These are phyloP conservation scores for Citrus unshiu DNA, from an alignment of 345 rosid genomes.

Conservation along the genomic window DNA sequence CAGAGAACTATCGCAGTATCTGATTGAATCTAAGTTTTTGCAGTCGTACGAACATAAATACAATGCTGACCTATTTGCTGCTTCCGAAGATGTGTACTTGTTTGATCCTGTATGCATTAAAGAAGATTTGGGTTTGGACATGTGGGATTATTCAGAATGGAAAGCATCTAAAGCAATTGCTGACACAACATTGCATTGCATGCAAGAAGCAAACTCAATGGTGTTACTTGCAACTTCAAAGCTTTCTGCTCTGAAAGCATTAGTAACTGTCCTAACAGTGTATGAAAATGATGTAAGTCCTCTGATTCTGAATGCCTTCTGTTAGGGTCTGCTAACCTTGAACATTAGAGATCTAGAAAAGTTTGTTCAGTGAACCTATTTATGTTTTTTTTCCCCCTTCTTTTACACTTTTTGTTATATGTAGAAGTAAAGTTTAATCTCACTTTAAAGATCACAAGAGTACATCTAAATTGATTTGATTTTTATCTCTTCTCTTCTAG, in stretches of 20 bases:
- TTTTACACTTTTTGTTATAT: background rate
- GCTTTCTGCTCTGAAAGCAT: constrained; percentile 60
- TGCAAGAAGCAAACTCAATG: constrained; percentile 65
- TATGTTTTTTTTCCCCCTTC: background rate
- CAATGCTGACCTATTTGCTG: constrained; percentile 21
- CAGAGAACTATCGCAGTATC: constrained; percentile 72
- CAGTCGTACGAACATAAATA: constrained; percentile 43
- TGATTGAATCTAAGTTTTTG: constrained; percentile 54
- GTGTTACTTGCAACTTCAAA: constrained; percentile 58
- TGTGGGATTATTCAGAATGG: constrained; percentile 87
- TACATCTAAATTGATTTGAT: background rate
- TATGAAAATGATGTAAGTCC: constrained; percentile 67
- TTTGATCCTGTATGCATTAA: constrained; percentile 46
- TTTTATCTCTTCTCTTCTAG: background rate
- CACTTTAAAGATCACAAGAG: background rate
- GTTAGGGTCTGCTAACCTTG: background rate
- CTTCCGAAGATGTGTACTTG: constrained; percentile 29
- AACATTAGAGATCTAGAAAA: background rate
- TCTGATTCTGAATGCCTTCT: constrained; percentile 15
- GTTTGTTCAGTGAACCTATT: background rate
- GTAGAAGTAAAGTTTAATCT: background rate
- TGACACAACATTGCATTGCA: constrained; percentile 58
- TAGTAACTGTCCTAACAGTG: constrained; percentile 51
- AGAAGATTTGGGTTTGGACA: constrained; percentile 54
- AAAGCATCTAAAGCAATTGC: constrained; percentile 55